Conservation (phyloP, 345 rosid genomes). For the Rhodomyrtus tomentosa region DNA sequence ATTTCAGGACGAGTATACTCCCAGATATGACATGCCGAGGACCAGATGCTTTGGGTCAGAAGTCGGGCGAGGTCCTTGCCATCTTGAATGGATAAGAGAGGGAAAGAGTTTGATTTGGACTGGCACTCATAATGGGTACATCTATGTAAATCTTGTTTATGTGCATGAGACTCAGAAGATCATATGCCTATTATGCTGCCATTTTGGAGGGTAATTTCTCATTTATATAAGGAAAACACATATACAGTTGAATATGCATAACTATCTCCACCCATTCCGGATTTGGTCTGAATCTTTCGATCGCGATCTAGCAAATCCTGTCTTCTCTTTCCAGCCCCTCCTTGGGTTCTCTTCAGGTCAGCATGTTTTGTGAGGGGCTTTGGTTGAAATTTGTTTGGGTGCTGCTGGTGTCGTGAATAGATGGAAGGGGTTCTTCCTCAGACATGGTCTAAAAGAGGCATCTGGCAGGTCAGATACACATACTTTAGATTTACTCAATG, state of each 20-base stretch:
- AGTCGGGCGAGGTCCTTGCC: neutral
- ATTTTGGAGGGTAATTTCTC: neutral
- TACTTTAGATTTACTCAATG: neutral
- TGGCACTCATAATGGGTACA: neutral
- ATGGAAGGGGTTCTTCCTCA: neutral
- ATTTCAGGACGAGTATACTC: conserved; percentile 10
- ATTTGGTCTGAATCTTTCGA: neutral
- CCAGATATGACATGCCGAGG: conserved; percentile 18
- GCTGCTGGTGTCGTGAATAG: neutral
- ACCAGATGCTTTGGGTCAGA: conserved; percentile 7
- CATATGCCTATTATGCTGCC: neutral
- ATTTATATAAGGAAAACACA: neutral
- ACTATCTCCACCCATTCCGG: neutral
- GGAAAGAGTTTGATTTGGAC: neutral
- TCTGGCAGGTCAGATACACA: neutral
- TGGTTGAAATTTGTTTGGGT: neutral
- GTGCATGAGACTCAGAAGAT: neutral
- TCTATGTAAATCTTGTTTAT: neutral
- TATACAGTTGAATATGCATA: neutral
- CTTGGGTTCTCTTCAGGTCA: neutral
- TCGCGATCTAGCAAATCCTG: neutral
- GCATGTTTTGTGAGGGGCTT: neutral
- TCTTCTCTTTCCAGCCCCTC: neutral
- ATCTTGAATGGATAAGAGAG: neutral
- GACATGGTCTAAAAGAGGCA: neutral